These are phyloP conservation scores for Penicillium digitatum DNA, from an alignment of 2,329 filamentous ascomycete genomes.

Conservation along the genomic window DNA sequence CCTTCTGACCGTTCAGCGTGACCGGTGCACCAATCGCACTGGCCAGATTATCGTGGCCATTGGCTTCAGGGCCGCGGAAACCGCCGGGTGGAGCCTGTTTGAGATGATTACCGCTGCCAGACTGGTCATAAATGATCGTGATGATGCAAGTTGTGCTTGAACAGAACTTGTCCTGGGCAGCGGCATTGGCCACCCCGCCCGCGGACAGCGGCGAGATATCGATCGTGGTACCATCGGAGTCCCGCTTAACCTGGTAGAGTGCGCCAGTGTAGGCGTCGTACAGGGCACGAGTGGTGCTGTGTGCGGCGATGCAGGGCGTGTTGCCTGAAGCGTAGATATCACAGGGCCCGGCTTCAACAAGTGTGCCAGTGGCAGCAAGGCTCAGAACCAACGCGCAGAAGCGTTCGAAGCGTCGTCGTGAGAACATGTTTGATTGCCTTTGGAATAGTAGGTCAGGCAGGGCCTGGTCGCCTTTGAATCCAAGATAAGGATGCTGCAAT, in stretches of 20 bases:
- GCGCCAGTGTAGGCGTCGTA: constrained; percentile 53
- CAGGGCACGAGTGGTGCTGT: constrained; percentile 61
- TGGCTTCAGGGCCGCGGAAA: constrained; percentile 53
- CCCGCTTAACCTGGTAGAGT: constrained; percentile 59
- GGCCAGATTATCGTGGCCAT: constrained; percentile 59
- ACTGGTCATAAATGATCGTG: constrained; percentile 63
- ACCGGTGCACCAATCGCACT: constrained; percentile 59
- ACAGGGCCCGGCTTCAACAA: constrained; percentile 55
- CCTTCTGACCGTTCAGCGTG: constrained; percentile 57
- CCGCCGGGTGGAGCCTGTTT: constrained; percentile 59
- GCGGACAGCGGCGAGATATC: constrained; percentile 52
- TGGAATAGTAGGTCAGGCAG: background rate
- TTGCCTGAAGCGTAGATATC: constrained; percentile 58
- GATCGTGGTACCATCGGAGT: constrained; percentile 48
- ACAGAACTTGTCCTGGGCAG: constrained; percentile 60
- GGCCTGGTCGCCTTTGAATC: background rate
- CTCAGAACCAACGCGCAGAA: constrained; percentile 29
- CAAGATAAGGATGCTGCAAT: background rate
- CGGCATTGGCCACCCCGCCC: constrained; percentile 61
- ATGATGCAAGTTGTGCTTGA: constrained; percentile 59
- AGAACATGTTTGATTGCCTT: constrained; percentile 31
- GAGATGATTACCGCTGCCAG: constrained; percentile 59
- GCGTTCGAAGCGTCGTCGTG: constrained; percentile 26
- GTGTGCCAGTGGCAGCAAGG: constrained; percentile 36
- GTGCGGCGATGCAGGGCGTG: constrained; percentile 62